Conservation (phyloP, 2,329 filamentous ascomycete genomes). For the Orbilia ellipsospora region DNA sequence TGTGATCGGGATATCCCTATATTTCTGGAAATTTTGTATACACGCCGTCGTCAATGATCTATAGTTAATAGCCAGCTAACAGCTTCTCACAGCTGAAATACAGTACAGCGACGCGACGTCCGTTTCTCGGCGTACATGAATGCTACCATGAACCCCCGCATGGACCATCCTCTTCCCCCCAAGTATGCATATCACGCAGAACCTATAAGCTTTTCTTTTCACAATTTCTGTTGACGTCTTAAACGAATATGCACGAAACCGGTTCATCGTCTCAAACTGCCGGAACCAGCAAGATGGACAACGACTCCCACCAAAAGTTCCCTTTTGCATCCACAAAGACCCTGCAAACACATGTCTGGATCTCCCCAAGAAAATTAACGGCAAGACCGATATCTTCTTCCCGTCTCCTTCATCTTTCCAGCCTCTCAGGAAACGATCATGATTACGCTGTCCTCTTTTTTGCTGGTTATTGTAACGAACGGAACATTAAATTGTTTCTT, state of each 20-base stretch:
- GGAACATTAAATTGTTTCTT: background rate
- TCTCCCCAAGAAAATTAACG: constrained; percentile 1
- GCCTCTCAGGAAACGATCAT: background rate
- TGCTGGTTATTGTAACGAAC: background rate
- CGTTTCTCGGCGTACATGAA: background rate
- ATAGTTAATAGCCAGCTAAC: constrained; percentile 1
- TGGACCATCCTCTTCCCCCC: constrained; percentile 11
- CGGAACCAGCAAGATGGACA: constrained; percentile 38
- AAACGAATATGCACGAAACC: constrained; percentile 26
- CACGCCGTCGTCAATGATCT: background rate
- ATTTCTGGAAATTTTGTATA: too few relatives aligned
- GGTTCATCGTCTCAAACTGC: constrained; percentile 42
- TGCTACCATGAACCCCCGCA: background rate
- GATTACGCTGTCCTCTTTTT: constrained; percentile 4
- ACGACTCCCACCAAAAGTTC: constrained; percentile 7
- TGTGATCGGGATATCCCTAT: too few relatives aligned
- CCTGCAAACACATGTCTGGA: too few relatives aligned
- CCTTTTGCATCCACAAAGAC: too few relatives aligned
- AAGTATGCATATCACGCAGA: background rate
- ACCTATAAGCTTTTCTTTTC: background rate
- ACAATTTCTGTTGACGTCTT: constrained; percentile 1
- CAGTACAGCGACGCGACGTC: too few relatives aligned
- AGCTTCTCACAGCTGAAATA: background rate
- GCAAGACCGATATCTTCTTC: constrained; percentile 13
- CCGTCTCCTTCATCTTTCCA: background rate